These are phyloP conservation scores for Pistacia vera DNA, from an alignment of 345 rosid species.

Conservation along the genomic window DNA sequence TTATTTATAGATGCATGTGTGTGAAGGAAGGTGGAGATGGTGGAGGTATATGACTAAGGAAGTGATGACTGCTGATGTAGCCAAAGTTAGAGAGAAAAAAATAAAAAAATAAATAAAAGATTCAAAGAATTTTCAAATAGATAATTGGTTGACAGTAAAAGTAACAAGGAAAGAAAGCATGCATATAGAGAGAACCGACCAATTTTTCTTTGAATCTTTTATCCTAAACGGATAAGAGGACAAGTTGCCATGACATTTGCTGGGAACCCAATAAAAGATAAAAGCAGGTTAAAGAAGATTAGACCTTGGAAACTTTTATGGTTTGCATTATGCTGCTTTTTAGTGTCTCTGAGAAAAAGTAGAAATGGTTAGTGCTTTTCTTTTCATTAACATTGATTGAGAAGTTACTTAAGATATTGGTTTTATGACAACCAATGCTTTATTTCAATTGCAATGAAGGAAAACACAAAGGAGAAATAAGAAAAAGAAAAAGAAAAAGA, in stretches of 20 bases:
- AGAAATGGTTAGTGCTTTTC: background rate
- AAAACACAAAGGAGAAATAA: background rate
- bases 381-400: background rate
- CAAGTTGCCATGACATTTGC: constrained; percentile 7
- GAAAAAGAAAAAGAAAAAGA: background rate
- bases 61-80: constrained; percentile 12
- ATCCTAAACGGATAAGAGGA: constrained; percentile 18
- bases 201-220: constrained; percentile 20
- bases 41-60: constrained; percentile 2
- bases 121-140: constrained; percentile 1
- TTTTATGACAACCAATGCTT: background rate
- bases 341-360: background rate
- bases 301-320: background rate
- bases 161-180: constrained; percentile 4
- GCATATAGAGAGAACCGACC: constrained; percentile 8
- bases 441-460: background rate
- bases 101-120: no score
- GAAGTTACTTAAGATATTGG: background rate
- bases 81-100: background rate
- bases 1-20: constrained; percentile 28
- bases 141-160: constrained; percentile 18
- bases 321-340: background rate
- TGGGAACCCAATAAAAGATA: constrained; percentile 1
- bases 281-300: background rate
- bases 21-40: constrained; percentile 1